phyloP scores from a whole-genome alignment of 2,329 filamentous ascomycete genomes.

The Aspergillus unguis region DNA sequence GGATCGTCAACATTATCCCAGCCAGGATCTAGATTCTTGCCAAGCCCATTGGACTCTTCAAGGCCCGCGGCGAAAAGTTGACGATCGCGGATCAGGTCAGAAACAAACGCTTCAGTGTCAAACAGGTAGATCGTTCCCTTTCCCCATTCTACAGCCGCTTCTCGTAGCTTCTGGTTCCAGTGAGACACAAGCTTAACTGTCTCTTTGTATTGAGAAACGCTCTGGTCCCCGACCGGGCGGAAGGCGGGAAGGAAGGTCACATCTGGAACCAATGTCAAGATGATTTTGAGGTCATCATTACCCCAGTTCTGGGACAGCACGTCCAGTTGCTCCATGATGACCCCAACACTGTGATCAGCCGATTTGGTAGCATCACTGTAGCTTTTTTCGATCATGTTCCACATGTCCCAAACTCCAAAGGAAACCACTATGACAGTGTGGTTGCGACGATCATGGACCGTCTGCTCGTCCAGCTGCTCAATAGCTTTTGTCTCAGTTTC shows the following conservation, averaged over 20 bases:
- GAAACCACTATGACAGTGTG: slow-evolving; percentile 36
- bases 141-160: slow-evolving; percentile 31
- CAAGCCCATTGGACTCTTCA: slow-evolving; percentile 34
- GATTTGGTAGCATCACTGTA: slow-evolving; percentile 25
- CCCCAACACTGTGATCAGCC: slow-evolving; percentile 30
- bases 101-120: slow-evolving; percentile 39
- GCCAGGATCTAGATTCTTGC: slow-evolving; percentile 29
- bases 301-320: slow-evolving; percentile 28
- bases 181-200: slow-evolving; percentile 30
- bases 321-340: slow-evolving; percentile 33
- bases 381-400: slow-evolving; percentile 31
- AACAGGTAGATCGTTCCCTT: slow-evolving; percentile 37
- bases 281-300: slow-evolving; percentile 31
- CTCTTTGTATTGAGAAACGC: slow-evolving; percentile 30
- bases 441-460: slow-evolving; percentile 24
- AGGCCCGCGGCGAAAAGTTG: slow-evolving; percentile 37
- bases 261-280: slow-evolving; percentile 38
- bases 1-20: slow-evolving; percentile 38
- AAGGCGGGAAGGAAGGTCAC: slow-evolving; percentile 41
- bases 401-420: slow-evolving; percentile 42
- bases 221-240: slow-evolving; percentile 21
- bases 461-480: slow-evolving; percentile 21
- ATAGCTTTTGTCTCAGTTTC: slow-evolving; percentile 28
- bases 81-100: slow-evolving; percentile 39
- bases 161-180: slow-evolving; percentile 35